Conservation (phyloP, 768 basidiomycete genomes). For the Serendipita indica region DNA sequence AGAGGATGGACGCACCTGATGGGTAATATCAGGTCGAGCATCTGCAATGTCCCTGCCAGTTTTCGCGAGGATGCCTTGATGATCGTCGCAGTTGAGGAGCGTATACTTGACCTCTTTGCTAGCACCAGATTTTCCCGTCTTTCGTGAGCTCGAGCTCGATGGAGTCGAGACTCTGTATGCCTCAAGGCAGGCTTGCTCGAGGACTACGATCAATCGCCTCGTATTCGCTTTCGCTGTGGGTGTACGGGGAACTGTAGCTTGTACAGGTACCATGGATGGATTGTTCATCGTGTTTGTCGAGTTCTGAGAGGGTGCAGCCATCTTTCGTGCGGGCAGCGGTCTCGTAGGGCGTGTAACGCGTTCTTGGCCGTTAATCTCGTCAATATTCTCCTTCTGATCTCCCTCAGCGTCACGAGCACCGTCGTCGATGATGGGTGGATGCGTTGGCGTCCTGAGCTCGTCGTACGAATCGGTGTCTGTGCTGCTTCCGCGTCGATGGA, state of each 20-base stretch:
- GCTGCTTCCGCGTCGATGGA: conserved; percentile 11
- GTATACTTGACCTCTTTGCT: conserved; percentile 87
- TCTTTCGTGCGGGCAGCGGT: neutral
- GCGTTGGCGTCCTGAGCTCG: neutral
- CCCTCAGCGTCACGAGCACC: neutral
- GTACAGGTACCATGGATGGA: conserved; percentile 68
- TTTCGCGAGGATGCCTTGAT: conserved; percentile 96
- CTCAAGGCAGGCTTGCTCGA: conserved; percentile 92
- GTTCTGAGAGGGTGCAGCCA: neutral
- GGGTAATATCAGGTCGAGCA: conserved; percentile 97
- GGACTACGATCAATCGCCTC: conserved; percentile 69
- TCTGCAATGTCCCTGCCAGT: conserved; percentile 97
- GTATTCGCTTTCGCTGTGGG: conserved; percentile 28
- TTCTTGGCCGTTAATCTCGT: neutral
- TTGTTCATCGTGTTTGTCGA: conserved; percentile 32
- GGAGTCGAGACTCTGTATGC: conserved; percentile 72
- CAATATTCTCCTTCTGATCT: neutral
- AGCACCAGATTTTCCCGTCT: conserved; percentile 18
- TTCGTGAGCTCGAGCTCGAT: conserved; percentile 16
- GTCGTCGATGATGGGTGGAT: neutral
- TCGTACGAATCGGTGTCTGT: neutral
- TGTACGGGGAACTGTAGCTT: conserved; percentile 52
- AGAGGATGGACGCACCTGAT: conserved; percentile 52
- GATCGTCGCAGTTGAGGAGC: conserved; percentile 94
- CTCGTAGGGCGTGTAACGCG: neutral